Conservation (phyloP, 129 eudicot species). For the Lonicera japonica region DNA sequence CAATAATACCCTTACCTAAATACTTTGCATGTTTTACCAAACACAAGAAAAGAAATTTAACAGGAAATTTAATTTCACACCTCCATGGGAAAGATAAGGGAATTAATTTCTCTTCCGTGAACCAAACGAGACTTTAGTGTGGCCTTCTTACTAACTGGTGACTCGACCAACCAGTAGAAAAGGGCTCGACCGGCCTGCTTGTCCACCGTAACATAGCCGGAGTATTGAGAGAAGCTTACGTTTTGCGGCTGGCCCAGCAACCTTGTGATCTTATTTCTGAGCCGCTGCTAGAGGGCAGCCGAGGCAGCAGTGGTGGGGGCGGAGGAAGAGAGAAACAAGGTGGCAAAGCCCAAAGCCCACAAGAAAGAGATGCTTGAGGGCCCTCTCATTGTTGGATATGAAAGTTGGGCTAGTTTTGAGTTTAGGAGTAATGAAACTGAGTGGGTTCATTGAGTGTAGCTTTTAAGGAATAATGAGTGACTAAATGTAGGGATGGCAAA, state of each 20-base stretch:
- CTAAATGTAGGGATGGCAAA: no score
- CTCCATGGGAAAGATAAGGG: no score
- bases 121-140: no score
- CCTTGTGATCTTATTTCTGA: slow-evolving; percentile 37
- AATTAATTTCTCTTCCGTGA: no score
- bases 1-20: no score
- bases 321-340: slow-evolving; percentile 22
- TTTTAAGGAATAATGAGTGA: slow-evolving; percentile 8
- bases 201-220: slow-evolving; percentile 61
- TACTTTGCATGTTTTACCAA: no score
- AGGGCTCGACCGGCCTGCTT: slow-evolving; percentile 43
- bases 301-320: slow-evolving; percentile 18
- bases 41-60: no score
- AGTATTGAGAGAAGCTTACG: slow-evolving; percentile 44
- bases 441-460: slow-evolving; percentile 1
- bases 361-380: slow-evolving; percentile 10
- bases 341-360: slow-evolving; percentile 17
- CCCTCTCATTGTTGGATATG: slow-evolving; percentile 35
- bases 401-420: slow-evolving; percentile 24
- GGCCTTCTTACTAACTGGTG: slow-evolving; percentile 21
- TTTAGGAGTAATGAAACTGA: slow-evolving; percentile 23
- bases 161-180: slow-evolving; percentile 62
- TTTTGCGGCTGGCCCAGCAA: slow-evolving; percentile 59
- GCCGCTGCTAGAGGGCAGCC: slow-evolving; percentile 27
- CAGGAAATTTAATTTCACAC: no score